Percentiles rank a stretch among this genome's conserved stretches.
Conservation (phyloP, 2,329 filamentous ascomycete genomes). For the Colletotrichum sp. region DNA sequence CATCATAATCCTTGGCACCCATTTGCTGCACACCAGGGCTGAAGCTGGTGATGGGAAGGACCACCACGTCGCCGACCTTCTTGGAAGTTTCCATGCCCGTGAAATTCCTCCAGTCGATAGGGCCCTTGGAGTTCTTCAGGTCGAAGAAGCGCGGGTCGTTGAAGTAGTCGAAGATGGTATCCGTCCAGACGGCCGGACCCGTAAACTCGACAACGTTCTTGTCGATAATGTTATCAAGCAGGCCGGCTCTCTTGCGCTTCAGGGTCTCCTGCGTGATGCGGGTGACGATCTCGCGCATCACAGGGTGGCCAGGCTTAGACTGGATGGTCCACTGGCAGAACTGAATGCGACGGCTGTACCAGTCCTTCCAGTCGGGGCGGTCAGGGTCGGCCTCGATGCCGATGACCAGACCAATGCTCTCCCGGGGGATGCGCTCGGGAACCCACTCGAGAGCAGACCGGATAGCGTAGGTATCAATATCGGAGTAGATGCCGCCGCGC, state of each 20-base stretch:
- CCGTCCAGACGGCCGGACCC: constrained; percentile 93
- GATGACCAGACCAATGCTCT: constrained; percentile 83
- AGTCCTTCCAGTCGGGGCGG: constrained; percentile 87
- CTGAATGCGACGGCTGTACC: constrained; percentile 96
- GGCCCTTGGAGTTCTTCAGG: constrained; percentile 70
- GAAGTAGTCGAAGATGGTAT: constrained; percentile 89
- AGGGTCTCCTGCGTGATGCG: constrained; percentile 86
- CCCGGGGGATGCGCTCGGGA: constrained; percentile 75
- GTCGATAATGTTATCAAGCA: constrained; percentile 61
- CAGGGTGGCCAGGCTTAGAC: constrained; percentile 90
- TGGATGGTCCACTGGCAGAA: constrained; percentile 99
- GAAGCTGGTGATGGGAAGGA: constrained; percentile 96
- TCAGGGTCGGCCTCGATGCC: constrained; percentile 98
- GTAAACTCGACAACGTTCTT: constrained; percentile 92
- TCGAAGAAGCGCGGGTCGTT: constrained; percentile 91
- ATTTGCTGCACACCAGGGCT: constrained; percentile 94
- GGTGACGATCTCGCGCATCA: constrained; percentile 85
- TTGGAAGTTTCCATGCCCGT: constrained; percentile 84
- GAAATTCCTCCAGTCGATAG: constrained; percentile 87
- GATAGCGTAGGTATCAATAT: constrained; percentile 90
- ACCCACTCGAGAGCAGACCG: constrained; percentile 88
- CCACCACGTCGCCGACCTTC: constrained; percentile 90
- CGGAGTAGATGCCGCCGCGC: constrained; percentile 75
- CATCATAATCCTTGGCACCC: constrained; percentile 85
- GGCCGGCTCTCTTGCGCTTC: constrained; percentile 70